phyloP scores from a whole-genome alignment of 225 moss, liverwort and hornwort genomes.

The Sphagnum contortum region DNA sequence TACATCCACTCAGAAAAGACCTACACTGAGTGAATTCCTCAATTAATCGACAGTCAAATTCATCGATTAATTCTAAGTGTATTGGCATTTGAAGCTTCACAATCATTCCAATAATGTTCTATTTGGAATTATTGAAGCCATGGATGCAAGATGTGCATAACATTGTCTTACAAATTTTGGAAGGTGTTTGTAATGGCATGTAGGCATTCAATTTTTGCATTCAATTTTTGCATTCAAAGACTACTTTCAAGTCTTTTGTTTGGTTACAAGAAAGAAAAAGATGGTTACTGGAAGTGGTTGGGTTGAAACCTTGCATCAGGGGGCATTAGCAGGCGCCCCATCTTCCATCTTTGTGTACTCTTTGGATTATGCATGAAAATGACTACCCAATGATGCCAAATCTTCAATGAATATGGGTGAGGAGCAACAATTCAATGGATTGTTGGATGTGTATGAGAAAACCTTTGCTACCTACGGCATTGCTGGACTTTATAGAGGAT shows the following conservation, averaged over 20 bases:
- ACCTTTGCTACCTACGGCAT: conserved; percentile 42
- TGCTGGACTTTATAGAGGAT: conserved; percentile 51
- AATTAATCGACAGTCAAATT: too few relatives aligned
- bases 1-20: too few relatives aligned
- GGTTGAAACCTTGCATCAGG: conserved; percentile 48
- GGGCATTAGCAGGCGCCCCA: conserved; percentile 47
- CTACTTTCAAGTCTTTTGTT: conserved; percentile 46
- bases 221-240: conserved; percentile 46
- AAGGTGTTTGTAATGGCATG: background rate
- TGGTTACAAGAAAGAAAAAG: conserved; percentile 51
- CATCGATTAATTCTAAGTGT: too few relatives aligned
- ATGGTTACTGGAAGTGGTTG: conserved; percentile 59
- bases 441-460: conserved; percentile 49
- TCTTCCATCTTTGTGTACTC: conserved; percentile 47
- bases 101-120: too few relatives aligned
- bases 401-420: conserved; percentile 51
- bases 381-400: conserved; percentile 39
- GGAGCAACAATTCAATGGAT: conserved; percentile 45
- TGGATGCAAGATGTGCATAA: too few relatives aligned
- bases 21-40: too few relatives aligned
- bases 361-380: conserved; percentile 43
- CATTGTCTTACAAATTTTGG: too few relatives aligned
- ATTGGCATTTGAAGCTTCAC: too few relatives aligned
- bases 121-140: too few relatives aligned
- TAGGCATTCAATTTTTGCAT: conserved; percentile 26